phyloP scores from a whole-genome alignment of 805 yeast genomes.

The Blastobotrys robertii region DNA sequence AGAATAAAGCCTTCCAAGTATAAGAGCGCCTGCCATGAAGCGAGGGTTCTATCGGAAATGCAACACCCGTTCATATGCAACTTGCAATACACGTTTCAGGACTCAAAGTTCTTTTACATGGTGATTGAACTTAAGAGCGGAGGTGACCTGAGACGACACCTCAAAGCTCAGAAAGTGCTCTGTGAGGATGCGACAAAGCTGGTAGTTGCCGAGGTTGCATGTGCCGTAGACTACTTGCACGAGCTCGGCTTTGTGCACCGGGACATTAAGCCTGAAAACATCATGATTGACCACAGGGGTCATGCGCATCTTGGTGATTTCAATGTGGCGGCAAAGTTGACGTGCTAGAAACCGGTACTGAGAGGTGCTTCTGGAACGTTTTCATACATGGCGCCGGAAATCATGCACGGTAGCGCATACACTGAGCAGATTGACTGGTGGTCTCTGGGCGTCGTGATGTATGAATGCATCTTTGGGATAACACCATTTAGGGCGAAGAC shows the following conservation, averaged over 20 bases:
- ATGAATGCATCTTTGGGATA: constrained; percentile 22
- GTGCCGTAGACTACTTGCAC: constrained; percentile 40
- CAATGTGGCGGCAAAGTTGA: constrained; percentile 82
- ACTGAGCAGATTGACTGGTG: constrained; percentile 25
- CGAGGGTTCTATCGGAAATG: constrained; percentile 18
- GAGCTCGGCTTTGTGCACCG: constrained; percentile 61
- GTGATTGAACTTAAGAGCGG: constrained; percentile 22
- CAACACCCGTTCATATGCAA: constrained; percentile 22
- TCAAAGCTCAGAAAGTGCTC: constrained; percentile 15
- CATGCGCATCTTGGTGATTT: constrained; percentile 92
- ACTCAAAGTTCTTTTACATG: constrained; percentile 16
- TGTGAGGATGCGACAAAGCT: constrained; percentile 20
- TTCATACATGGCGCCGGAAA: constrained; percentile 24
- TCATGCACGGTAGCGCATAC: constrained; percentile 17
- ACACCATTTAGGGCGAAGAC: constrained; percentile 19
- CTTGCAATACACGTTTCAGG: constrained; percentile 23
- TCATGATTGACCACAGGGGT: constrained; percentile 72
- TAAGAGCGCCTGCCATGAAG: constrained; percentile 18
- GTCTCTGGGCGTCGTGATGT: constrained; percentile 27
- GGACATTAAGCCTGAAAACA: constrained; percentile 91
- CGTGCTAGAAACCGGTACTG: constrained; percentile 15
- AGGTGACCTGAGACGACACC: constrained; percentile 24
- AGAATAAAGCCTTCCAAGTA: constrained; percentile 9
- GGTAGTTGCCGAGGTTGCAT: constrained; percentile 22
- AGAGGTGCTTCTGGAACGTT: constrained; percentile 20